phyloP scores from a whole-genome alignment of 768 basidiomycete genomes.

The Lactifluus rugatus region DNA sequence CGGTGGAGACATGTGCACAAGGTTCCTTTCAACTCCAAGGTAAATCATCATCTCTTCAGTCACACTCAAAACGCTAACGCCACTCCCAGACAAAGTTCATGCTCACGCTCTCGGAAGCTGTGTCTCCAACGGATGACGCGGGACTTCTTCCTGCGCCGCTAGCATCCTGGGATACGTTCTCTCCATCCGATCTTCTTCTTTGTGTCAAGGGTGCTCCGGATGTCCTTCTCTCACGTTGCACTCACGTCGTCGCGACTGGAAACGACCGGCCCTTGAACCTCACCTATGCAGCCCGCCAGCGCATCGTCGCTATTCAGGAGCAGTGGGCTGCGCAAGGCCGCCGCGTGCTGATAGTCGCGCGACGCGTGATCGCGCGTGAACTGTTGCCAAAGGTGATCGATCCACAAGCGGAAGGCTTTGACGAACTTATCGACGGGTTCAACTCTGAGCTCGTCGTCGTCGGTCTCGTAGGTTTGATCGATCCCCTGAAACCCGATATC shows the following conservation, averaged over 20 bases:
- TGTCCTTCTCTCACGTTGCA: conserved; percentile 34
- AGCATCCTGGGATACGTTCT: conserved; percentile 25
- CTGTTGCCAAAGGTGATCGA: conserved; percentile 26
- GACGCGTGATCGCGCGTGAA: conserved; percentile 31
- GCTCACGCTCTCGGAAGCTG: conserved; percentile 33
- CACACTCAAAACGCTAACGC: background rate
- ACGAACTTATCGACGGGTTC: conserved; percentile 34
- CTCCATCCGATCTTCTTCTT: conserved; percentile 25
- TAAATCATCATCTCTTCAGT: conserved; percentile 18
- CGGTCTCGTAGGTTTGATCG: conserved; percentile 50
- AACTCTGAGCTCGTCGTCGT: conserved; percentile 42
- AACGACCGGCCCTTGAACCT: conserved; percentile 31
- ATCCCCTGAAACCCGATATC: conserved; percentile 49
- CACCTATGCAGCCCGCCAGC: conserved; percentile 22
- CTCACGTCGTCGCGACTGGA: conserved; percentile 30
- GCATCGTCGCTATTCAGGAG: conserved; percentile 33
- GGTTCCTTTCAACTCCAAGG: conserved; percentile 33
- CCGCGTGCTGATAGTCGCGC: conserved; percentile 52
- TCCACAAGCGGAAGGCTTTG: conserved; percentile 30
- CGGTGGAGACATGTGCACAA: conserved; percentile 24
- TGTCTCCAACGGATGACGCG: background rate
- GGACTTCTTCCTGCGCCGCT: conserved; percentile 21
- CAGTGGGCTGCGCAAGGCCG: conserved; percentile 44
- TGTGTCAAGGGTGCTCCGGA: conserved; percentile 47
- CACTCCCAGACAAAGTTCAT: conserved; percentile 42